Evolutionary conservation across 352 stramenopile genomes (phyloP), one percentile per base, ranked within the genome.

Genomic region (Globisporangium acanthophoron): DNA sequence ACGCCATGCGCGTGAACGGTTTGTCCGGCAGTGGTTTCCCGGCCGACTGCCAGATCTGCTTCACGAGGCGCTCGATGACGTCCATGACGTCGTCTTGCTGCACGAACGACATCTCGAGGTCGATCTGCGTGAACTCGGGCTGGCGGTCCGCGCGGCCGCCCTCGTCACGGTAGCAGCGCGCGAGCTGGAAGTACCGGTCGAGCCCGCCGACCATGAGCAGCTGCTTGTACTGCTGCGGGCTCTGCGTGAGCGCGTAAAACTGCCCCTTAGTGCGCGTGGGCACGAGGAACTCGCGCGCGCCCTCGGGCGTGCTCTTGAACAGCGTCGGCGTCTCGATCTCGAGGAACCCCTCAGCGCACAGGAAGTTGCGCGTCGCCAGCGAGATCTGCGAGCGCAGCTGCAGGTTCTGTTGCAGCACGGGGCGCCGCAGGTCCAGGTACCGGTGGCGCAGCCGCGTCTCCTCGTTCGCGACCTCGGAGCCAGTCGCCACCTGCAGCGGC

Each of bases 151-250:
- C 85, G 21, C 89, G 80, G 3, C 87, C 87, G 53, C 82, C 79
- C 74, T 97, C 89, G 48, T 96, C 86, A 24, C 87, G 86, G 66
- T 95, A 97, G 69, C 89, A 97, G 8, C 85, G 78, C 41, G 89
- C 87, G 9, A 97, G 65, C 66, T 97, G 89, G 62, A 94, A 97
- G 63, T 97, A 97, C 15, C 74, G 75, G 55, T 96, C 85, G 9
- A 96, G 53, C 3, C 89, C 87, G 31, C 84, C 82, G 11, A 92
- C 86, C 89, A 97, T 97, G 3, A 97, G 67, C 54, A 97, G 55
- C 69, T 97, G 87, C 66, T 97, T 97, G 80, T 96, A 96, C 67
- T 96, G 87, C 67, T 97, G 89, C 16, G 89, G 89, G 61, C 83
- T 95, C 64, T 97, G 89, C 39, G 83, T 90, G 37, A 97, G 71